Base-by-base conservation (phyloP, 2,329 filamentous ascomycete genomes). In the Phyllosticta citribraziliensis region DNA sequence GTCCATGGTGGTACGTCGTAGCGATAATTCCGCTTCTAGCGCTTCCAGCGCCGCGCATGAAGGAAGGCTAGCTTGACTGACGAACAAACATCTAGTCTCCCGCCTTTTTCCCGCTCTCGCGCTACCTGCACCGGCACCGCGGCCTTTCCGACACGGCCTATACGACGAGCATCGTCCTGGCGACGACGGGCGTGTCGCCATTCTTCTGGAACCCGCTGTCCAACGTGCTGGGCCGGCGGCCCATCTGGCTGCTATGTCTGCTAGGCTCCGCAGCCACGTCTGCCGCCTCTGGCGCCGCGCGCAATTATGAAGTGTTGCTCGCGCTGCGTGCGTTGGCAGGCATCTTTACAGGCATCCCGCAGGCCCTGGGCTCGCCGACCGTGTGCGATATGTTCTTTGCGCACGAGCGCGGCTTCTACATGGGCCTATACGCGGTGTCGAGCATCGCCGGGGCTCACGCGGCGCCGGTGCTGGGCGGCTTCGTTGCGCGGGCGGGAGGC, bases 141-240 rank as follows among this genome's bases (percentile, higher is more conserved):
- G n/a, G 50, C 19, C 22, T 63, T 24, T 30, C 52, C 14, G 27
- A 40, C 22, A 54, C 60, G 27, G 14, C 57, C 19, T 64, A 65
- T 24, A 27, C 57, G 17, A 51, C 47, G 14, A 35, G 33, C 33
- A 30, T 40, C n/a, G 56, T 52, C 30, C 30, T 56, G 12, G 27
- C 51, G 11, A 47, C 56, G n/a, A 25, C 55, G 2, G 63, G 63
- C 19, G 17, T 61, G 10, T 52, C 59, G n/a, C 62, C 60, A 3
- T 62, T 63, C 25, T 12, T 62, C n/a, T 63, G 55, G 53, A 58
- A 57, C 50, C 62, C 59, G 14, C 59, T 63, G 3, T 57, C 62
- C 51, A 47, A 62, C 6, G n/a, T 50, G 5, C 35, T 27, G 17
- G 62, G 62, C 24, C 58, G 62, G 14, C 40, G 62, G 12, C 62